These are phyloP conservation scores for Bipolaris oryzae DNA, from an alignment of 2,329 filamentous ascomycete species.

Conservation along the genomic window DNA sequence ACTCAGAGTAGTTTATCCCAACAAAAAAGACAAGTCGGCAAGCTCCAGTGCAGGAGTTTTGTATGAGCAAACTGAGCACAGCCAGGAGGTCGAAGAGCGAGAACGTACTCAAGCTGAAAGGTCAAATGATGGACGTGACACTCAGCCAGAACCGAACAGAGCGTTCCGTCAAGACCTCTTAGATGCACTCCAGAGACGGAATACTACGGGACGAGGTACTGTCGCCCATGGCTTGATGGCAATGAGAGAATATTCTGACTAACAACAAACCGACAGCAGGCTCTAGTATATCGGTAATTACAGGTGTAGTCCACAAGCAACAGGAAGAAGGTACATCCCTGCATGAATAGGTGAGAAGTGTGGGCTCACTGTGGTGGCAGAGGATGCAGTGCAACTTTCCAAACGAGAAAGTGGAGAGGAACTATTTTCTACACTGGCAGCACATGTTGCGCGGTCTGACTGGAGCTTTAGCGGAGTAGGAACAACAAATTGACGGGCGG, in stretches of 20 bases:
- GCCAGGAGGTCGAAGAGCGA: constrained; percentile 15
- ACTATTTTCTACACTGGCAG: no score
- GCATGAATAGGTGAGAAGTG: no score
- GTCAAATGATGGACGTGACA: neutral
- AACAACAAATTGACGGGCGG: no score
- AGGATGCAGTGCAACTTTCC: neutral
- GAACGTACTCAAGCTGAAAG: constrained; percentile 18
- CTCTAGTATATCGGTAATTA: no score
- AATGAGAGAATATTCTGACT: no score
- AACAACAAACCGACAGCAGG: no score
- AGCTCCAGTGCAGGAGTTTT: neutral
- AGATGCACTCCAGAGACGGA: neutral
- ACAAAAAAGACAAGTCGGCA: constrained; percentile 1
- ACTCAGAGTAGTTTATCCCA: constrained; percentile 4
- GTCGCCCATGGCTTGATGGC: no score
- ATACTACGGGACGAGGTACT: neutral
- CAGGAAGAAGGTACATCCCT: no score
- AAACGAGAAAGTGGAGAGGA: no score
- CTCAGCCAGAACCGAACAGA: constrained; percentile 1
- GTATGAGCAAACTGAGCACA: constrained; percentile 19
- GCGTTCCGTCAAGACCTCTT: constrained; percentile 1
- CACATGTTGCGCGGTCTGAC: no score
- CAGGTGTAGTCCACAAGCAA: no score
- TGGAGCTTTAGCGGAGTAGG: no score
- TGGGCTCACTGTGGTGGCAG: neutral